phyloP scores from a whole-genome alignment of 768 basidiomycete species.

The Serendipita sp. region DNA sequence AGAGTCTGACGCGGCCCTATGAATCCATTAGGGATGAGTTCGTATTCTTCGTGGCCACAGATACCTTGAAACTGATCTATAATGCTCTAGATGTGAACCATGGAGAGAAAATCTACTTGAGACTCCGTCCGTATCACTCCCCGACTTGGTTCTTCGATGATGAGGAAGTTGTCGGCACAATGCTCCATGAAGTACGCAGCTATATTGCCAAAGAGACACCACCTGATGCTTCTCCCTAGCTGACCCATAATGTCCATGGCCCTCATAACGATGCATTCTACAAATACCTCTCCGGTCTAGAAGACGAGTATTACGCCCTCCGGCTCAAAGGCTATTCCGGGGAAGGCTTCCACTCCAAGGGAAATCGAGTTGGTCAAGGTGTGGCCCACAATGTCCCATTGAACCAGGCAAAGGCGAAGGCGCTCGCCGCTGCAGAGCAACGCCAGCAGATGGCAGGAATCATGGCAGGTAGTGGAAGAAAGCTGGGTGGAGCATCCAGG shows the following conservation, averaged over 20 bases:
- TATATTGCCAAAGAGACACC: neutral
- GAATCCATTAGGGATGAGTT: slow-evolving; percentile 12
- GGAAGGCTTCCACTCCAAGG: slow-evolving; percentile 78
- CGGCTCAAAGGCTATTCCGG: slow-evolving; percentile 72
- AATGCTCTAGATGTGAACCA: slow-evolving; percentile 47
- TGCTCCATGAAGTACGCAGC: slow-evolving; percentile 70
- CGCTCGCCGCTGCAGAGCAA: slow-evolving; percentile 69
- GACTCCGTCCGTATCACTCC: slow-evolving; percentile 56
- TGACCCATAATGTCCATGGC: slow-evolving; percentile 78
- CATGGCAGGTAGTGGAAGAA: slow-evolving; percentile 35
- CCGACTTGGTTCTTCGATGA: slow-evolving; percentile 60
- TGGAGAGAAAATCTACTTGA: slow-evolving; percentile 69
- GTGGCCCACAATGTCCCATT: slow-evolving; percentile 54
- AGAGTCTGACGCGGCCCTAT: neutral
- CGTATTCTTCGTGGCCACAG: neutral
- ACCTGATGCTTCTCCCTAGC: slow-evolving; percentile 26
- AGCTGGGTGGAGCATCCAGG: slow-evolving; percentile 33
- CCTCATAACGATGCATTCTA: slow-evolving; percentile 61
- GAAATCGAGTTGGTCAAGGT: slow-evolving; percentile 49
- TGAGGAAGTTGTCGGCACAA: slow-evolving; percentile 60
- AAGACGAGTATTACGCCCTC: slow-evolving; percentile 74
- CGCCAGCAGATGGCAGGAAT: slow-evolving; percentile 32
- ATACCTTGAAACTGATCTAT: neutral
- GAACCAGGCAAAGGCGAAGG: slow-evolving; percentile 47
- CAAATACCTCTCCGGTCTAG: slow-evolving; percentile 42